Base-by-base conservation (phyloP, 2,329 filamentous ascomycete species). In the Ascocoryne sarcoides region DNA sequence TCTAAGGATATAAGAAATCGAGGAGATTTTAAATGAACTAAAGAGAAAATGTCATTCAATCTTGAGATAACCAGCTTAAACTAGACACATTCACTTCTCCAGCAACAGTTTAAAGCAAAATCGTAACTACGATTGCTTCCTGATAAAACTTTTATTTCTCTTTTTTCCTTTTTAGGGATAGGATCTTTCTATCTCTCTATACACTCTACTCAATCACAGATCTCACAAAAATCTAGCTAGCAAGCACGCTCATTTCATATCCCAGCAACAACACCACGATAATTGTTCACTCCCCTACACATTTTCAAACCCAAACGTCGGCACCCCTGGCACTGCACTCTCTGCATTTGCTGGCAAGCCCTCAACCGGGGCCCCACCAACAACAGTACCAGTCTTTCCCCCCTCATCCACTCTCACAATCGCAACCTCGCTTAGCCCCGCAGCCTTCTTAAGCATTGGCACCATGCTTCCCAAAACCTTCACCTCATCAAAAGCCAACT, bases 231-330 rank as follows among this genome's bases (percentile, higher is more conserved):
- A n/a, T n/a, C n/a, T n/a, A n/a, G n/a, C n/a, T n/a, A n/a, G n/a
- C n/a, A n/a, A n/a, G n/a, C n/a, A n/a, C n/a, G n/a, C n/a, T n/a
- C n/a, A n/a, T n/a, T n/a, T n/a, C n/a, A n/a, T n/a, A n/a, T n/a
- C n/a, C n/a, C n/a, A n/a, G n/a, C n/a, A n/a, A n/a, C n/a, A n/a
- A n/a, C n/a, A n/a, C n/a, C n/a, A n/a, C n/a, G n/a, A n/a, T n/a
- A n/a, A n/a, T n/a, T n/a, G n/a, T n/a, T n/a, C n/a, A n/a, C n/a
- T n/a, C n/a, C n/a, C 44, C 54, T 71, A 69, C 38, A 92, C 72
- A 61, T 95, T 95, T 65, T 86, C 82, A 66, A 95, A 94, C 54
- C 76, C 69, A 64, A 93, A 95, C 31, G 76, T 84, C 37, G 89
- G 89, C 50, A 74, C 70, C 2, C 89, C 89, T 10, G 90, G 90